Conservation (phyloP, 768 basidiomycete species). For the Lepiota venenata region DNA sequence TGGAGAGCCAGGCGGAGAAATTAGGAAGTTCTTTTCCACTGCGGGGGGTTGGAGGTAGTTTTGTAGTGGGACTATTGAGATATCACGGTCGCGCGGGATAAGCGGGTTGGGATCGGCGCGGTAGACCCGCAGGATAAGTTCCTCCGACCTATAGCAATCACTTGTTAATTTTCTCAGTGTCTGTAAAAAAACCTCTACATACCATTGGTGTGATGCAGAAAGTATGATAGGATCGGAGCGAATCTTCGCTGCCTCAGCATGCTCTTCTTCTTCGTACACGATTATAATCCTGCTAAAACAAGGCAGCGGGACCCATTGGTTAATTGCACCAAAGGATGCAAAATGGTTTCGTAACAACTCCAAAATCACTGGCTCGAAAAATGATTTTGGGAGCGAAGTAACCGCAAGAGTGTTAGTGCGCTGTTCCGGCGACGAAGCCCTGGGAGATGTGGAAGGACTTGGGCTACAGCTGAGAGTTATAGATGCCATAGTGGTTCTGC, state of each 20-base stretch:
- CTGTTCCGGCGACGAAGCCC: conserved; percentile 17
- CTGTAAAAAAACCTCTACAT: conserved; percentile 23
- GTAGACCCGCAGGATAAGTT: conserved; percentile 61
- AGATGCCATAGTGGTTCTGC: neutral
- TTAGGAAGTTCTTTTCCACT: conserved; percentile 91
- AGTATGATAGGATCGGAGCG: conserved; percentile 64
- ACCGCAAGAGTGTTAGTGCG: conserved; percentile 85
- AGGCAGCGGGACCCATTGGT: conserved; percentile 85
- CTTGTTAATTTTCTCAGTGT: neutral
- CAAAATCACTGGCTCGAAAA: conserved; percentile 73
- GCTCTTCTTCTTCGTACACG: conserved; percentile 63
- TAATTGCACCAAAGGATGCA: conserved; percentile 72
- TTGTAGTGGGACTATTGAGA: conserved; percentile 7
- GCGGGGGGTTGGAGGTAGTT: conserved; percentile 74
- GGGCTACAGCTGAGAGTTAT: conserved; percentile 10
- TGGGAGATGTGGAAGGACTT: conserved; percentile 16
- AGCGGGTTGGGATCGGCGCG: conserved; percentile 72
- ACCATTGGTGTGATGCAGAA: conserved; percentile 49
- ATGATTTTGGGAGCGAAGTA: conserved; percentile 68
- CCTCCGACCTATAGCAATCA: conserved; percentile 35
- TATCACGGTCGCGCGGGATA: conserved; percentile 33
- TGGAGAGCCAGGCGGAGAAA: conserved; percentile 96
- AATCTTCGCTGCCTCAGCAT: conserved; percentile 65
- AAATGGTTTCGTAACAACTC: conserved; percentile 72
- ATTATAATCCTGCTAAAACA: conserved; percentile 81